Conservation (phyloP, 148 eudicot species). For the Fagopyrum homotropicum region DNA sequence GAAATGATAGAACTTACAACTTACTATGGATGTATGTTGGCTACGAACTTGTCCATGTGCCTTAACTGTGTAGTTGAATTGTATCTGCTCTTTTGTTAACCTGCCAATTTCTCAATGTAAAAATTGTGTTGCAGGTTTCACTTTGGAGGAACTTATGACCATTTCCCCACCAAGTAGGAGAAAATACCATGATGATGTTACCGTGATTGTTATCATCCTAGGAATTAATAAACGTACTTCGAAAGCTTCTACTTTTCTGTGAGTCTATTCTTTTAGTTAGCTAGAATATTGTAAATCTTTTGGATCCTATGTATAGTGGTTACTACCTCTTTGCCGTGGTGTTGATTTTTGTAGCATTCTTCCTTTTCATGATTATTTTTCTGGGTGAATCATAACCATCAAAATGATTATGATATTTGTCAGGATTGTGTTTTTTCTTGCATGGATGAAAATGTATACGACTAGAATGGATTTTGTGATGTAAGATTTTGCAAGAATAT, state of each 20-base stretch:
- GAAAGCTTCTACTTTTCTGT: constrained; percentile 72
- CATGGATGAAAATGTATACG: neutral
- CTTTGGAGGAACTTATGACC: constrained; percentile 67
- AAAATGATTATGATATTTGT: neutral
- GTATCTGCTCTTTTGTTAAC: neutral
- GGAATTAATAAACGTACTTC: constrained; percentile 75
- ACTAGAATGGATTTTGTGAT: neutral
- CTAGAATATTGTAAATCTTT: constrained; percentile 1
- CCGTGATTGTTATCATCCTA: constrained; percentile 71
- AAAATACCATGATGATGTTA: constrained; percentile 89
- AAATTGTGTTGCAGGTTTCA: constrained; percentile 45
- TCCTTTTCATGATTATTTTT: neutral
- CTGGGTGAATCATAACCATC: neutral
- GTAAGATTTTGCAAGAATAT: neutral
- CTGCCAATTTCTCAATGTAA: neutral
- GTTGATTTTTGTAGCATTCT: constrained; percentile 2
- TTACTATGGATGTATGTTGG: neutral
- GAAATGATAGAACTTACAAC: neutral
- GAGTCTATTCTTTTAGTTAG: constrained; percentile 14
- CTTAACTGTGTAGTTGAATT: neutral
- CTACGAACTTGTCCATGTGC: neutral
- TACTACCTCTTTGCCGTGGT: neutral
- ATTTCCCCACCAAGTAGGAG: constrained; percentile 85
- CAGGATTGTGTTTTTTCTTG: neutral
- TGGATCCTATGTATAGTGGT: neutral